Evolutionary conservation across 352 stramenopile genomes (phyloP).

Genomic region (Aphanomyces astaci): DNA sequence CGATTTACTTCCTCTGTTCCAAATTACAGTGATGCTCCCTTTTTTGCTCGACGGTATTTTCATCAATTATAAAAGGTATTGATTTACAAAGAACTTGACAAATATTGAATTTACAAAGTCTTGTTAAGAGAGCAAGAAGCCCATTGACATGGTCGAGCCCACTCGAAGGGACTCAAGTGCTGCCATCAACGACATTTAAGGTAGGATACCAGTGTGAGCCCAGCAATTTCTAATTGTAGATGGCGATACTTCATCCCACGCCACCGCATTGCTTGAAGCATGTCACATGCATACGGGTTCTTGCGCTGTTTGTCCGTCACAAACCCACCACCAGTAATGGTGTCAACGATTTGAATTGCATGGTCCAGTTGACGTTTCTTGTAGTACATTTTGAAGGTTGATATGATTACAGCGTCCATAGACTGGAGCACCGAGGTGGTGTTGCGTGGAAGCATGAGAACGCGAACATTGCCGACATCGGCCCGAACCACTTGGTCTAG

Average conservation of each 20-base stretch:
- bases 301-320: background rate
- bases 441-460: background rate
- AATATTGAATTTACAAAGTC: background rate
- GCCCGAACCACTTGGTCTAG: slow-evolving; percentile 22
- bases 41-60: background rate
- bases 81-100: background rate
- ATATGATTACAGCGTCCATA: background rate
- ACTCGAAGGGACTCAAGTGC: background rate
- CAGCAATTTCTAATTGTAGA: slow-evolving; percentile 5
- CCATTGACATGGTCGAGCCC: background rate
- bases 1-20: too few relatives aligned
- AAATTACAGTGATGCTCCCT: slow-evolving; percentile 4
- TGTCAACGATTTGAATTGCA: slow-evolving; percentile 3
- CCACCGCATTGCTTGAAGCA: background rate
- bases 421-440: background rate
- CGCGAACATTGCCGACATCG: background rate
- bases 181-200: background rate
- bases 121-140: background rate
- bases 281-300: background rate
- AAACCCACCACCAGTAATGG: background rate
- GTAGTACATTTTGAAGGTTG: slow-evolving; percentile 3
- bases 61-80: slow-evolving; percentile 3
- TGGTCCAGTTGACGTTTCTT: slow-evolving; percentile 5
- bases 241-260: background rate
- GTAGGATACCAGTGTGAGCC: slow-evolving; percentile 3